A percentile compares a stretch with the other conserved stretches of the same genome.
These are phyloP conservation scores for Aspergillus biplanus DNA, from an alignment of 495 filamentous ascomycete genomes.

Conservation along the genomic window DNA sequence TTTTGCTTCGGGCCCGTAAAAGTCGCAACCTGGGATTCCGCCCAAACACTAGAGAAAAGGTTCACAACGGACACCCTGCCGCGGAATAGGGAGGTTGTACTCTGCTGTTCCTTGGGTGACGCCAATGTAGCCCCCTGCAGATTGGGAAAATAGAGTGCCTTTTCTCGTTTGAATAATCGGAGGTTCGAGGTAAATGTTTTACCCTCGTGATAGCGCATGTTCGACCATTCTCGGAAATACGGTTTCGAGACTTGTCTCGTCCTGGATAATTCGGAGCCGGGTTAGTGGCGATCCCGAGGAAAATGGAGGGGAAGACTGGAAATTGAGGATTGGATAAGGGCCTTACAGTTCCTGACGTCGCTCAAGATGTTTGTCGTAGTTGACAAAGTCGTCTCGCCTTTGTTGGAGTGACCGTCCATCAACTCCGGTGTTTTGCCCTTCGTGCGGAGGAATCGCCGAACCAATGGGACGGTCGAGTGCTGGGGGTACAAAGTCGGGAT, in stretches of 20 bases:
- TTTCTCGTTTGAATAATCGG: conserved; percentile 71
- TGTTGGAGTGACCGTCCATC: conserved; percentile 68
- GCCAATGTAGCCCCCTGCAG: conserved; percentile 75
- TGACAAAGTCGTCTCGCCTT: conserved; percentile 76
- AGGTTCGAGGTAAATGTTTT: conserved; percentile 86
- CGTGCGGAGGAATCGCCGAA: conserved; percentile 66
- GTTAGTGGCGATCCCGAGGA: conserved; percentile 4
- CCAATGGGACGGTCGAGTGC: conserved; percentile 81
- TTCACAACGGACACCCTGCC: conserved; percentile 77
- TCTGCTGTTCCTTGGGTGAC: conserved; percentile 47
- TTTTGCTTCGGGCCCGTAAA: conserved; percentile 69
- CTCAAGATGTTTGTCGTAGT: conserved; percentile 81
- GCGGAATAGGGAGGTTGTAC: conserved; percentile 73
- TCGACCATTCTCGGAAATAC: conserved; percentile 92
- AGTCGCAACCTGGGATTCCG: conserved; percentile 72
- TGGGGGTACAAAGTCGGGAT: conserved; percentile 66
- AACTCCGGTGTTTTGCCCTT: conserved; percentile 79
- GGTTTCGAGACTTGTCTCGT: conserved; percentile 67
- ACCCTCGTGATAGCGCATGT: conserved; percentile 78
- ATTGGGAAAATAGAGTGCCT: conserved; percentile 92
- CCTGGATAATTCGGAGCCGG: conserved; percentile 29
- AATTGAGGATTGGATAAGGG: conserved; percentile 1
- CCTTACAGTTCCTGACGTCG: conserved; percentile 72
- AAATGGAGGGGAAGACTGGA: conserved; percentile 25
- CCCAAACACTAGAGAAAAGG: conserved; percentile 83